Evolutionary conservation across 192 early-diverging fungal genomes (phyloP), one percentile per base, ranked within the genome.

Genomic region (Fimicolochytrium jonesii): DNA sequence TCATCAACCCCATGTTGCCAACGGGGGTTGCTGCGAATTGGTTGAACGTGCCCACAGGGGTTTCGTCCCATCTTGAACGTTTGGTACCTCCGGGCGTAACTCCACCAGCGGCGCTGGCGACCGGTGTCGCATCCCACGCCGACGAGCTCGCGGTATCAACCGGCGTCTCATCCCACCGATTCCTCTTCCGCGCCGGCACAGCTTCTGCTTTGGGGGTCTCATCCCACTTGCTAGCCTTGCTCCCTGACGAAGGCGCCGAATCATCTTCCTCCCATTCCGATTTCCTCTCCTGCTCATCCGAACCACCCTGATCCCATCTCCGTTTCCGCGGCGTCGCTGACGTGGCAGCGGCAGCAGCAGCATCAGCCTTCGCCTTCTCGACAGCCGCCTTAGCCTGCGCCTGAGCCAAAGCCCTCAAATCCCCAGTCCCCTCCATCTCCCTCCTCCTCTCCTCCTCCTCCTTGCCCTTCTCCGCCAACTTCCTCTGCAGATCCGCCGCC

Each of bases 51-150:
- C 79, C 81, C 17, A 89, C 84, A 7, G 94, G 96, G 0, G 96
- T 99, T 63, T 93, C 93, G 63, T 97, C 96, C 96, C 96, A 99
- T 33, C 93, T 77, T 11, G 93, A 96, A 53, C 88, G 83, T 57
- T 94, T 92, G 28, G 28, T 31, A 15, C 78, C 79, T 34, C 72
- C 62, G 18, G 87, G 83, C 36, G 83, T 83, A 45, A 64, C 83
- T 41, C 59, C 77, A 62, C 49, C 69, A n/a, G 45, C 48, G 2
- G 54, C 69, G 10, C 22, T 66, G 10, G 72, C 75, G 43, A 72
- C 77, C 5, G 88, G 89, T 13, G 90, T 91, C 4, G 87, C 92
- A 49, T 92, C 94, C 88, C 20, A 64, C 2, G 74, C 70, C 4
- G 67, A 65, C 10, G 71, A 55, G 26, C 51, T 59, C 9, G 67